Percentiles rank a stretch among this genome's conserved stretches.
Evolutionary conservation across 345 rosid genomes (phyloP).

Genomic region (Eucalyptus shirleyi): DNA sequence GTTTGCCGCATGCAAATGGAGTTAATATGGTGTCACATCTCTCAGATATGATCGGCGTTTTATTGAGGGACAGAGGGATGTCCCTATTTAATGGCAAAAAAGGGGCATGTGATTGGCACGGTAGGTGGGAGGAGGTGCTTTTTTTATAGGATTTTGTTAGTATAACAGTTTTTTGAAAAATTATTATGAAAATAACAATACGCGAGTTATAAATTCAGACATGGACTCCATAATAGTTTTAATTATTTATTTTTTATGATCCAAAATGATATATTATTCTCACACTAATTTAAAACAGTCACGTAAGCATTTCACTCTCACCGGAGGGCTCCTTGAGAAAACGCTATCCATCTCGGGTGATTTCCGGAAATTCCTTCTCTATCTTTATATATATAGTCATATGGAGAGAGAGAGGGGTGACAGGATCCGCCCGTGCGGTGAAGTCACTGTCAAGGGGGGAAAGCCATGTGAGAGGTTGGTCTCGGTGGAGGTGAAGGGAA

Average conservation of each 20-base stretch:
- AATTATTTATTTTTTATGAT: too few relatives aligned
- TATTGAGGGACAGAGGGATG: background rate
- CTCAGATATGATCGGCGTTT: background rate
- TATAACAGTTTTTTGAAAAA: too few relatives aligned
- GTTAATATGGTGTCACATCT: background rate
- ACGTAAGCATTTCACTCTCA: too few relatives aligned
- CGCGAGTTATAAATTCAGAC: too few relatives aligned
- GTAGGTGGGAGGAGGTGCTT: too few relatives aligned
- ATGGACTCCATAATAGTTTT: accelerated
- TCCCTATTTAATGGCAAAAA: background rate
- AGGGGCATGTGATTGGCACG: background rate
- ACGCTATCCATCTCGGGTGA: background rate
- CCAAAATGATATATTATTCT: too few relatives aligned
- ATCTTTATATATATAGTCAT: too few relatives aligned
- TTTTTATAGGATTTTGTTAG: too few relatives aligned
- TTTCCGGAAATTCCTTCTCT: too few relatives aligned
- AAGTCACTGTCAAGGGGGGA: background rate
- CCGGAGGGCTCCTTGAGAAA: background rate
- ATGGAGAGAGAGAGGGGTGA: background rate
- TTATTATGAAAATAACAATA: too few relatives aligned
- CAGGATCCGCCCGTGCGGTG: background rate
- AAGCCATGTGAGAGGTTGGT: background rate
- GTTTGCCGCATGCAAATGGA: background rate
- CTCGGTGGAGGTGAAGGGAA: background rate
- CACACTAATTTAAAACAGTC: too few relatives aligned